A percentile compares a stretch with the other conserved stretches of the same genome.
phyloP scores from a whole-genome alignment of 352 stramenopile species.

The Pythium insidiosum region DNA sequence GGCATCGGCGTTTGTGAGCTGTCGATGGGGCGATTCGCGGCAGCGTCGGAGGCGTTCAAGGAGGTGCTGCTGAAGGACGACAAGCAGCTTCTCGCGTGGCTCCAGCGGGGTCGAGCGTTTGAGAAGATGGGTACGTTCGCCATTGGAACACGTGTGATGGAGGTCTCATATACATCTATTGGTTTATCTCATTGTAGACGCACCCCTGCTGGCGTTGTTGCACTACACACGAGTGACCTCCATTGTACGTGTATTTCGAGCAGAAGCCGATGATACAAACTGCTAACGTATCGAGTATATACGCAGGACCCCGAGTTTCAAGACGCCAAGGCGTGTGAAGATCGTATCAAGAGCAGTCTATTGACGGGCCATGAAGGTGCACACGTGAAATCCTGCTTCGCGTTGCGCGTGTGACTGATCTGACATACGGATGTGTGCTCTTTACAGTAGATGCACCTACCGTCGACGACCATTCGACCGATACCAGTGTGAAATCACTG shows the following conservation, averaged over 20 bases:
- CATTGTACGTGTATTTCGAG: constrained; percentile 18
- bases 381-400: too few species aligned
- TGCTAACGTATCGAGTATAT: neutral
- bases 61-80: constrained; percentile 54
- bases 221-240: constrained; percentile 48
- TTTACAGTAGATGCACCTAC: too few species aligned
- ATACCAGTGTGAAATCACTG: too few species aligned
- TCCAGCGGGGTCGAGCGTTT: constrained; percentile 43
- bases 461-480: too few species aligned
- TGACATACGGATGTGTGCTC: too few species aligned
- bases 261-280: neutral
- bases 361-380: too few species aligned
- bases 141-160: too few species aligned
- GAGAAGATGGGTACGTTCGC: constrained; percentile 27
- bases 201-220: constrained; percentile 57
- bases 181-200: constrained; percentile 9
- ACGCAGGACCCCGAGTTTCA: constrained; percentile 9
- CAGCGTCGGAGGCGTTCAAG: constrained; percentile 55
- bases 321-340: constrained; percentile 12
- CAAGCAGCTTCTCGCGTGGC: constrained; percentile 33
- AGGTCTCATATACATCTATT: neutral
- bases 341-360: too few species aligned
- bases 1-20: constrained; percentile 41
- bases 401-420: too few species aligned
- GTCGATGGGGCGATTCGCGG: constrained; percentile 16